Evolutionary conservation across 2,329 filamentous ascomycete species (phyloP).

Genomic region (Dryadomyces quercivorus): DNA sequence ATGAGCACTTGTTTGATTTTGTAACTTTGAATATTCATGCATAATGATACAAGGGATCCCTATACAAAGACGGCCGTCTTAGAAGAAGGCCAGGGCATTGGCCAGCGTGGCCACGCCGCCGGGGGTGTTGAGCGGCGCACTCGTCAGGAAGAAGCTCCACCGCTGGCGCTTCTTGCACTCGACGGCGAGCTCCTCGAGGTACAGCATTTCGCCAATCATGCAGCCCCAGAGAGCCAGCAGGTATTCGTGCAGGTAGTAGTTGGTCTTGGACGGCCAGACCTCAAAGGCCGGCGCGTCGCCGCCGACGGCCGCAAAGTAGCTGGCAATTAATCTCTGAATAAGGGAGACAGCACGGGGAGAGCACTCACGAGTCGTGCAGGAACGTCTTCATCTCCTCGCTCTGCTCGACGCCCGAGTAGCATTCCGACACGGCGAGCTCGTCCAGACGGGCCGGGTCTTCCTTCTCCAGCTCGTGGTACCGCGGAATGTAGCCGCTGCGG

Average conservation of each 20-base stretch:
- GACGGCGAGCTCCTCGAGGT: constrained; percentile 22
- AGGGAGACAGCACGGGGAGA: too few species aligned
- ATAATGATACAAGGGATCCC: too few species aligned
- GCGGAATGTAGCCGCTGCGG: constrained; percentile 37
- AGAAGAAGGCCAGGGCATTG: background rate
- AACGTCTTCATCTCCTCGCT: constrained; percentile 36
- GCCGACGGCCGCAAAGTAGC: constrained; percentile 39
- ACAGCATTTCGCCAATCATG: constrained; percentile 29
- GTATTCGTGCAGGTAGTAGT: constrained; percentile 10
- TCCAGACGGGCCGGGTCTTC: background rate
- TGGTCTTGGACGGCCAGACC: constrained; percentile 20
- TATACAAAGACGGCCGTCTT: background rate
- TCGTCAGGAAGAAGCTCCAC: constrained; percentile 6
- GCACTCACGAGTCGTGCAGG: constrained; percentile 35
- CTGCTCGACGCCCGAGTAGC: constrained; percentile 32
- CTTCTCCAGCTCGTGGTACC: constrained; percentile 22
- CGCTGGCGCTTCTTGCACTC: constrained; percentile 6
- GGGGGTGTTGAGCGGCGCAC: constrained; percentile 5
- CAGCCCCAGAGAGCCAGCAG: constrained; percentile 12
- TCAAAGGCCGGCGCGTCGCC: constrained; percentile 43
- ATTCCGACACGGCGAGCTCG: background rate
- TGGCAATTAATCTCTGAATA: too few species aligned
- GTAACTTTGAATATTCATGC: too few species aligned
- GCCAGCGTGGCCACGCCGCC: background rate
- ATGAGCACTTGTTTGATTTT: too few species aligned